A percentile compares a stretch with the other conserved stretches of the same genome.
Conservation (phyloP, 495 filamentous ascomycete species). For the Penicillium paxilli region DNA sequence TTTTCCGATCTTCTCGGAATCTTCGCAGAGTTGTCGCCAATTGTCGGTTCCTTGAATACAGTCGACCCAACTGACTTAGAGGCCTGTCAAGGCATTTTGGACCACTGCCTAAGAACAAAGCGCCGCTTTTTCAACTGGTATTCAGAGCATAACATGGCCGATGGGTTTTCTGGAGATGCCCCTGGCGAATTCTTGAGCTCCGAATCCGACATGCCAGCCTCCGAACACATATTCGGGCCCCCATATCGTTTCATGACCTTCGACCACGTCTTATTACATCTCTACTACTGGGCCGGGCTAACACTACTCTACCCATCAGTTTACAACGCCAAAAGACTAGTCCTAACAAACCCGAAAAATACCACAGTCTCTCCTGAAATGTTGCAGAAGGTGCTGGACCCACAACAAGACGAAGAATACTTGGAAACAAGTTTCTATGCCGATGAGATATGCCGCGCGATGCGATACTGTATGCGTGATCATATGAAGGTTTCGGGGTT, state of each 20-base stretch:
- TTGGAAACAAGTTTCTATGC: not conserved
- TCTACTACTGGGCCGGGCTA: conserved; percentile 5
- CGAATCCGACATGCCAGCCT: not conserved
- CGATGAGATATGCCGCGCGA: conserved; percentile 6
- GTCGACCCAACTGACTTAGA: not conserved
- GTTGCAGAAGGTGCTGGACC: not conserved
- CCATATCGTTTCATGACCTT: not conserved
- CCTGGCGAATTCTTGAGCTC: conserved; percentile 1
- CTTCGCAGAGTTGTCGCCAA: not conserved
- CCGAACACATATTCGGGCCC: not conserved
- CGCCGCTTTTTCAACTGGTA: not conserved
- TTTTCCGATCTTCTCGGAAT: not conserved
- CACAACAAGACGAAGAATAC: not conserved
- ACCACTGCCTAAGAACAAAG: not conserved
- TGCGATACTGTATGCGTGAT: conserved; percentile 3
- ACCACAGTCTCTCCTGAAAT: not conserved
- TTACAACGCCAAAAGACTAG: not conserved
- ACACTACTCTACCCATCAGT: not conserved
- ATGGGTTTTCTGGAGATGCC: not conserved
- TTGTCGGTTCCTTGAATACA: not conserved
- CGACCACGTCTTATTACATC: conserved; percentile 4
- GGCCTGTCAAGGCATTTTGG: not conserved
- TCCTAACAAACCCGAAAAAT: not conserved
- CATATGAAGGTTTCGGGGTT: not conserved
- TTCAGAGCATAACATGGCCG: not conserved